phyloP scores from a whole-genome alignment of 768 basidiomycete species.

The Pholiota microspora region DNA sequence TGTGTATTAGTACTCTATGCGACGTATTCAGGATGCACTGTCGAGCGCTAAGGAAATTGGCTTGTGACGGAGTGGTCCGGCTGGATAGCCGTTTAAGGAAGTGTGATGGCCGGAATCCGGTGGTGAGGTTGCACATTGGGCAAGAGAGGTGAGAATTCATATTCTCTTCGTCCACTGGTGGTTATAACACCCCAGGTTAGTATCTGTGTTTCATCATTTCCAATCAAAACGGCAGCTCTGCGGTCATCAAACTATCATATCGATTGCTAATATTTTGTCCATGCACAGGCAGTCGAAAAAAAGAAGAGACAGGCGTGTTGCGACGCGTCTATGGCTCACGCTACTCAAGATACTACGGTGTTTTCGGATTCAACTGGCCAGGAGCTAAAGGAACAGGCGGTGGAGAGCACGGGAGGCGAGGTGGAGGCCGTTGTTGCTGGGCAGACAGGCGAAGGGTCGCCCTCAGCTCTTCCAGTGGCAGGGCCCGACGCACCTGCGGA shows the following conservation, averaged over 20 bases:
- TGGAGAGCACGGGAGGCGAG: conserved; percentile 23
- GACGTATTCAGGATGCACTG: too few species aligned
- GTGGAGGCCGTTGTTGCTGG: conserved; percentile 20
- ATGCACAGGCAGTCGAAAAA: conserved; percentile 30
- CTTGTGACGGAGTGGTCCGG: conserved; percentile 11
- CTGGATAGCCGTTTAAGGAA: conserved; percentile 7
- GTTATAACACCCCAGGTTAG: conserved; percentile 37
- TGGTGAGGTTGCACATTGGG: conserved; percentile 17
- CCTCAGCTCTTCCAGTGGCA: conserved; percentile 21
- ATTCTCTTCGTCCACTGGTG: conserved; percentile 34
- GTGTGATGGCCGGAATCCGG: conserved; percentile 19
- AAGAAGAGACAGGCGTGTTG: conserved; percentile 50
- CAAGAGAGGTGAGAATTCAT: conserved; percentile 23
- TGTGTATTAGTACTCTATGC: neutral
- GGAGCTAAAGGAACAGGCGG: conserved; percentile 33
- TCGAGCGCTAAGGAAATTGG: too few species aligned
- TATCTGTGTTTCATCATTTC: conserved; percentile 4
- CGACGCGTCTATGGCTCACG: conserved; percentile 83
- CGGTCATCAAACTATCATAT: conserved; percentile 4
- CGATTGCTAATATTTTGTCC: conserved; percentile 15
- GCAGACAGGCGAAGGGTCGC: conserved; percentile 18
- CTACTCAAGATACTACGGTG: conserved; percentile 46
- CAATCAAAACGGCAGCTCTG: neutral
- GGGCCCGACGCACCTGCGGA: conserved; percentile 18
- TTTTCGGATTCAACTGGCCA: conserved; percentile 42